Evolutionary conservation across 768 basidiomycete genomes (phyloP), one percentile per base, ranked within the genome.

Genomic region (Termitomyces sp.): DNA sequence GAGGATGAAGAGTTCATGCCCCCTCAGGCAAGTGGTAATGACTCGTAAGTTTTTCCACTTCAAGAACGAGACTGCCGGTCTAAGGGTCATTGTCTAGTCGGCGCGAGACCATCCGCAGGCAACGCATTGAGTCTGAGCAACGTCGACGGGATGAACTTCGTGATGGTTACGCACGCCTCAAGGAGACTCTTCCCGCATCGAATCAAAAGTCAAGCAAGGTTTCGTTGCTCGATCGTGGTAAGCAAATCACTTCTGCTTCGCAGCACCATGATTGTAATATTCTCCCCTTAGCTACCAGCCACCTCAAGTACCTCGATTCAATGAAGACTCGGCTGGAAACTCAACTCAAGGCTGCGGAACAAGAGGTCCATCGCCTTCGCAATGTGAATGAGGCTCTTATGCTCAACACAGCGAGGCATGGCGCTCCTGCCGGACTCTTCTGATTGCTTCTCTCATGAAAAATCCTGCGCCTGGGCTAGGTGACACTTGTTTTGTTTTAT

Each of bases 181-280:
- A 93, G 83, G 89, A 93, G 67, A 88, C 87, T 57, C 86, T 96
- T 66, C 94, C 94, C 32, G 80, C 87, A 60, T 90, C 88, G 50
- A 94, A 93, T 78, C 92, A 95, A 81, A 92, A 94, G 80, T 87
- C 91, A 10, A 92, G 89, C 82, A 96, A 96, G 77, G 90, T 93
- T 55, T 91, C 87, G 62, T 78, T 95, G 58, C 82, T 96, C 66
- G 94, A 95, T 68, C 86, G 93, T 69, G 86, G 88, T 87, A 67
- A 52, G 84, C 76, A 3, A 54, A 36, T 44, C 23, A 55, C 16
- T 20, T 50, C 33, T 49, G 51, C 46, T 30, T 62, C 44, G 18
- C 36, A 61, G 7, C 14, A 47, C 56, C 33, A 44, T 26, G 26
- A 60, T 64, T 33, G 50, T 66, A 3, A 67, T 60, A 38, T 38